Percentiles rank a stretch among this genome's conserved stretches.
Evolutionary conservation across 1,284 basidiomycete species (phyloP).

Genomic region (Boletus sp.): DNA sequence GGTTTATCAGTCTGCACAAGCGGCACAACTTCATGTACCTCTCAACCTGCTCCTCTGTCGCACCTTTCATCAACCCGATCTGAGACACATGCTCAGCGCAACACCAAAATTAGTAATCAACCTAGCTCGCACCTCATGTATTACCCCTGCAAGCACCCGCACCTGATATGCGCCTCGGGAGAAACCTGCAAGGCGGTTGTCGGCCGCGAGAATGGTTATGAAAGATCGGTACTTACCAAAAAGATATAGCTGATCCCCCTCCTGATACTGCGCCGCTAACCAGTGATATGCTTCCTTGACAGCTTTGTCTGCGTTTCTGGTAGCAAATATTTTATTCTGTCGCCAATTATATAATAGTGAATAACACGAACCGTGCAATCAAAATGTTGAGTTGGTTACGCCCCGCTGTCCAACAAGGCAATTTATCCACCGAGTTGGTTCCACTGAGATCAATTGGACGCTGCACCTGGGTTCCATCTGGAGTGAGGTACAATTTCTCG

Average conservation of each 20-base stretch:
- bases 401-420: constrained; percentile 21
- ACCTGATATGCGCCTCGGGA: constrained; percentile 53
- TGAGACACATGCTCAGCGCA: constrained; percentile 9
- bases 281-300: constrained; percentile 44
- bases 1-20: neutral
- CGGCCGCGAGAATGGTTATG: neutral
- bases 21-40: constrained; percentile 16
- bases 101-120: neutral
- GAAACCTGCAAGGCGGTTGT: constrained; percentile 39
- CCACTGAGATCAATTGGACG: constrained; percentile 43
- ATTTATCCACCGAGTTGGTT: constrained; percentile 38
- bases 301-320: constrained; percentile 34
- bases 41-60: constrained; percentile 29
- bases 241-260: constrained; percentile 46
- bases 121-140: constrained; percentile 37
- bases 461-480: constrained; percentile 25
- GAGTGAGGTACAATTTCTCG: constrained; percentile 23
- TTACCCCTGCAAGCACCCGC: constrained; percentile 47
- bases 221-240: constrained; percentile 39
- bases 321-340: neutral
- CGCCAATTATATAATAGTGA: neutral
- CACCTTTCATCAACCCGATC: constrained; percentile 30
- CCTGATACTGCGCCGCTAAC: constrained; percentile 42
- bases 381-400: constrained; percentile 19
- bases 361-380: constrained; percentile 27